Conservation (phyloP, 805 yeast genomes). For the Ascoidea asiatica region DNA sequence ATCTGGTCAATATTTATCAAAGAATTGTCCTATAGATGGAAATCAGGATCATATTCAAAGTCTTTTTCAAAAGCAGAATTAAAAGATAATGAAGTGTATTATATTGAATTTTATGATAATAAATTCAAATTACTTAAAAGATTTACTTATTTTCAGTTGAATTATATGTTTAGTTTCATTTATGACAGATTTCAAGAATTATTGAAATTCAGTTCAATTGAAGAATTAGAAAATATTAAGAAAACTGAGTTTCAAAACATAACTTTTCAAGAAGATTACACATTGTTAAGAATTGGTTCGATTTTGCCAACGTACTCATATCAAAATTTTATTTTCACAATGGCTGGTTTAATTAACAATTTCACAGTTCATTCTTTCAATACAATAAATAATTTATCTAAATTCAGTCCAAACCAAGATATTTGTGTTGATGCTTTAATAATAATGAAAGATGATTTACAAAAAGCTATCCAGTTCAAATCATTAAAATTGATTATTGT, state of each 20-base stretch:
- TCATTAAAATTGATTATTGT: not conserved
- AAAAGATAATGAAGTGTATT: constrained; percentile 10
- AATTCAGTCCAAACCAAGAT: not conserved
- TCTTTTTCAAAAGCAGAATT: constrained; percentile 13
- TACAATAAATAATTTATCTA: not conserved
- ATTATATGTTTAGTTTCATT: constrained; percentile 1
- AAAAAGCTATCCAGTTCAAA: not conserved
- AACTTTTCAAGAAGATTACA: not conserved
- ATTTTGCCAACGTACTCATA: constrained; percentile 5
- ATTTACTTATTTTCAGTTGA: constrained; percentile 2
- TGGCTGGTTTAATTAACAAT: constrained; percentile 9
- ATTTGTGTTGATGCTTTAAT: too few species aligned
- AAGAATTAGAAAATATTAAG: too few species aligned
- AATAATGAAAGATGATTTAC: not conserved
- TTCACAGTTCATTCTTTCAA: constrained; percentile 7
- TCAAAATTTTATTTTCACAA: constrained; percentile 3
- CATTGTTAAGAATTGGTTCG: constrained; percentile 1
- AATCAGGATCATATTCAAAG: too few species aligned
- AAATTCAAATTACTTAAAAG: constrained; percentile 1
- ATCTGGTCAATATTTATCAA: constrained; percentile 29
- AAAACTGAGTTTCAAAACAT: not conserved
- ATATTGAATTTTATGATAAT: constrained; percentile 1
- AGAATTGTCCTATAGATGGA: too few species aligned
- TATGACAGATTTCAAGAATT: not conserved
- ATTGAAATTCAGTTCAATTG: not conserved